These are phyloP conservation scores for Calonectria henricotiae DNA, from an alignment of 2,329 filamentous ascomycete species.

Conservation along the genomic window DNA sequence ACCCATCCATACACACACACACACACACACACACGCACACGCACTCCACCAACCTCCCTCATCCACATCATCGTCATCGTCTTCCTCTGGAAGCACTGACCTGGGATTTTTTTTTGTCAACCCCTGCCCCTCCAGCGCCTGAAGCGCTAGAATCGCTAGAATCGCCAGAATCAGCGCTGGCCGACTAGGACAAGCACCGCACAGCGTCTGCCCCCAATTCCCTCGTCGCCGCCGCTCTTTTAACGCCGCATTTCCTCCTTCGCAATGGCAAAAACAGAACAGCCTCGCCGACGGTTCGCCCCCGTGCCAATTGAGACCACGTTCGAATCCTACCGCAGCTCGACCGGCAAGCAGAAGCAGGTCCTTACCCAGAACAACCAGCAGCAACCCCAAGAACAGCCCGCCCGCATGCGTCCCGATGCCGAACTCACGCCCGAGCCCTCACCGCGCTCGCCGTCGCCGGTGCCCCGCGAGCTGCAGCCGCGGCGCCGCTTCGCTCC, in stretches of 20 bases:
- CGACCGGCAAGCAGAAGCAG: constrained; percentile 49
- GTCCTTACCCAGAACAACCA: constrained; percentile 38
- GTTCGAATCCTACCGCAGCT: constrained; percentile 72
- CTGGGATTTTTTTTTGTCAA: constrained; percentile 44
- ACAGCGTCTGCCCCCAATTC: constrained; percentile 28
- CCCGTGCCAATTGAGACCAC: constrained; percentile 83
- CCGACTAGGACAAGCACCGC: constrained; percentile 36
- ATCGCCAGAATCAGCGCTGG: constrained; percentile 30
- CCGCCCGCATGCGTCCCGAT: constrained; percentile 63
- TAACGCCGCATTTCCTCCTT: constrained; percentile 58
- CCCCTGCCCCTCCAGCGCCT: constrained; percentile 48
- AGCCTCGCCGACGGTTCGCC: constrained; percentile 73
- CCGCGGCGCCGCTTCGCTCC: constrained; percentile 77
- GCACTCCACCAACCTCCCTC: constrained; percentile 1
- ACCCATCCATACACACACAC: not conserved
- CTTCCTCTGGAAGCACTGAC: constrained; percentile 27
- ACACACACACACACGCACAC: not conserved
- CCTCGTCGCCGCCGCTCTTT: constrained; percentile 26
- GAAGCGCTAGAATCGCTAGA: constrained; percentile 34
- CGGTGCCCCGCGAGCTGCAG: constrained; percentile 61
- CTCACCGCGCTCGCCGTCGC: constrained; percentile 68
- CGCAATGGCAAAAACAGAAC: constrained; percentile 61
- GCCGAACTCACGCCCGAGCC: constrained; percentile 73
- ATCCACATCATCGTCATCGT: constrained; percentile 22
- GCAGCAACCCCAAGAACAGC: constrained; percentile 36